Percentiles rank a stretch among this genome's conserved stretches.
phyloP scores from a whole-genome alignment of 768 basidiomycete species.

The Asterophora lycoperdoides region DNA sequence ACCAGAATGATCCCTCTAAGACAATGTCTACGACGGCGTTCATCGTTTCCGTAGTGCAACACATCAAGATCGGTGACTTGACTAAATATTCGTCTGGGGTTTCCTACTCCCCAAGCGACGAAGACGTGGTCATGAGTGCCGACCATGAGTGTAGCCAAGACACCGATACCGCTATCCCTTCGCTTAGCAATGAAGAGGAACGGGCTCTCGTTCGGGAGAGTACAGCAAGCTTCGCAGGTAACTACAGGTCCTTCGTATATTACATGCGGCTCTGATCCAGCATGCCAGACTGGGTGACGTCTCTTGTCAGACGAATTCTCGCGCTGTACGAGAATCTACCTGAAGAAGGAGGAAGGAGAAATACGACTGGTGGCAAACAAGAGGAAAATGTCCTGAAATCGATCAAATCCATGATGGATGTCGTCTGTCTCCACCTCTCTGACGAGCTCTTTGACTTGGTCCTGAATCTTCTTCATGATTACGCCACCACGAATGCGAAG shows the following conservation, averaged over 20 bases:
- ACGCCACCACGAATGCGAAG: slow-evolving; percentile 84
- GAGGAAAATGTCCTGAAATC: slow-evolving; percentile 76
- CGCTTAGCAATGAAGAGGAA: slow-evolving; percentile 61
- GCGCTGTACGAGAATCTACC: slow-evolving; percentile 89
- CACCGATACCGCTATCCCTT: slow-evolving; percentile 29
- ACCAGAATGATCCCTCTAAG: slow-evolving; percentile 75
- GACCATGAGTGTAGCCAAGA: slow-evolving; percentile 45
- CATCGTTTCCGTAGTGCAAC: slow-evolving; percentile 67
- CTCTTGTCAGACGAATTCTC: slow-evolving; percentile 72
- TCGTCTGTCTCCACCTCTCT: slow-evolving; percentile 77
- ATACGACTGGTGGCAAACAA: slow-evolving; percentile 80
- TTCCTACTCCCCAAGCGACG: slow-evolving; percentile 51
- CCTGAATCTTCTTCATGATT: slow-evolving; percentile 79
- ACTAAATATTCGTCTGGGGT: slow-evolving; percentile 58
- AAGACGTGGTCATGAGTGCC: slow-evolving; percentile 50
- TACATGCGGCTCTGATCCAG: not conserved
- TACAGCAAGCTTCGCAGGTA: slow-evolving; percentile 75
- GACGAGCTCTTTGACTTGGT: slow-evolving; percentile 80
- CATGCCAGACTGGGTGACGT: slow-evolving; percentile 69
- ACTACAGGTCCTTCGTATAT: slow-evolving; percentile 9
- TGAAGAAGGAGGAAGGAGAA: slow-evolving; percentile 88
- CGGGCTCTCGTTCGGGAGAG: slow-evolving; percentile 71
- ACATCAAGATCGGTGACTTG: slow-evolving; percentile 75
- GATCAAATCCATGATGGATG: slow-evolving; percentile 75
- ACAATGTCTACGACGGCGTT: slow-evolving; percentile 79